These are phyloP conservation scores for Boletus tomentosulus DNA, from an alignment of 768 basidiomycete species.

Conservation along the genomic window DNA sequence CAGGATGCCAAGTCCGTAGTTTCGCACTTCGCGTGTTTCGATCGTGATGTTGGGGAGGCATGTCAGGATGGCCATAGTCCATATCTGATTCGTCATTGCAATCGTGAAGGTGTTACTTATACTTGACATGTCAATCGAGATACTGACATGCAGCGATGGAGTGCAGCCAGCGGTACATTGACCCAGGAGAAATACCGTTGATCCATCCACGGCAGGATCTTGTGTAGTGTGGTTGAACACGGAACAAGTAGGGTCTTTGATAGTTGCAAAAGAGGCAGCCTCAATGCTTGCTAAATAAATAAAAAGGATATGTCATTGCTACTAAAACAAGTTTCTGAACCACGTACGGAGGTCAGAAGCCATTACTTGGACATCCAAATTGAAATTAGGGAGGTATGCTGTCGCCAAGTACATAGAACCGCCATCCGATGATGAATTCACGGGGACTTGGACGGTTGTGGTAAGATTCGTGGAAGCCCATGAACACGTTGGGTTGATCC, in stretches of 20 bases:
- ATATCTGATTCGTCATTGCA: conserved; percentile 12
- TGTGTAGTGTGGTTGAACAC: conserved; percentile 25
- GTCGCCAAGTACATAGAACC: conserved; percentile 1
- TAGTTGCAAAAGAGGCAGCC: background rate
- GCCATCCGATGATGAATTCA: conserved; percentile 2
- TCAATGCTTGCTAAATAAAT: background rate
- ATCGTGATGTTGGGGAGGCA: conserved; percentile 22
- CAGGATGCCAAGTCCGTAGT: conserved; percentile 14
- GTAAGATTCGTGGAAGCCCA: conserved; percentile 28
- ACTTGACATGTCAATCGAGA: conserved; percentile 12
- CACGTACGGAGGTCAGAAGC: conserved; percentile 4
- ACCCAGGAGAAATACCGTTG: conserved; percentile 19
- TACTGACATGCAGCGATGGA: background rate
- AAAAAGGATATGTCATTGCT: too few species aligned
- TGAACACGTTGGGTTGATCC: conserved; percentile 25
- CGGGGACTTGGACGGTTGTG: conserved; percentile 5
- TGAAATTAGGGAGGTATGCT: conserved; percentile 12
- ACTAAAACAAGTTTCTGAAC: background rate
- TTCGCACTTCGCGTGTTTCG: conserved; percentile 28
- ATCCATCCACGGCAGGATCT: conserved; percentile 14
- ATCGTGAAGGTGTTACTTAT: conserved; percentile 12
- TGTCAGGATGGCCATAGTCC: conserved; percentile 18
- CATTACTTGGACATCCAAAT: conserved; percentile 16
- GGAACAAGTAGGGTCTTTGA: conserved; percentile 3
- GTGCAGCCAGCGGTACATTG: conserved; percentile 21